Evolutionary conservation across 148 eudicot species (phyloP), one percentile per base, ranked within the genome.

Genomic region (Spergularia bocconei): DNA sequence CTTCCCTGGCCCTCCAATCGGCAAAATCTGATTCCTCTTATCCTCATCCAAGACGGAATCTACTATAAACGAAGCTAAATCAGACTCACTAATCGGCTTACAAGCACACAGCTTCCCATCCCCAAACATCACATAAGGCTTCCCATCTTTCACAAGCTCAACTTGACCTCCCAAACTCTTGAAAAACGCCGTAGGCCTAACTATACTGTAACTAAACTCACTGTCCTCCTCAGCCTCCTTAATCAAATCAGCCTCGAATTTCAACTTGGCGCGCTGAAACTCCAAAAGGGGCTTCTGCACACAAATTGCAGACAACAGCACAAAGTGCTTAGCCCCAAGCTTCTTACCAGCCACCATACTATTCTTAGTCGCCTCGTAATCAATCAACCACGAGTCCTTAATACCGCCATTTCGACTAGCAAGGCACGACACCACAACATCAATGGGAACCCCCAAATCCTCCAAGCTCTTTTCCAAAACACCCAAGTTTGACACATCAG

Each of bases 61-160:
- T 4, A 84, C 84, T 13, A 94, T 94, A 75, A 91, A 94, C 2
- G 89, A 85, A 68, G 93, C 97, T 75, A 94, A 86, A 85, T 91
- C 96, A 15, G 84, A 67, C 78, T 94, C 98, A 47, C 98, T 94
- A 14, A 94, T 91, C 0, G 98, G 97, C 74, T 94, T 94, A 77
- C 97, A 94, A 75, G 97, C 98, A 79, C 98, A 94, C 76, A 94
- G 65, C 23, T 84, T 89, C 64, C 98, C 98, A 75, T 94, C 93
- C n/a, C 98, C 98, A 86, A 94, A 94, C 97, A 94, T 94, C 64
- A 94, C 97, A 84, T 92, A 91, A 50, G 97, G 98, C 67, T 94
- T 94, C 47, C 98, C 98, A 75, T 90, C 93, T 74, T 92, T 88
- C 50, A 92, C 97, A 70, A 94, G 76, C 83, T 91, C 98, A 77